Evolutionary conservation across 169 alveolate genomes (phyloP).

Genomic region (Hepatocystis sp.): DNA sequence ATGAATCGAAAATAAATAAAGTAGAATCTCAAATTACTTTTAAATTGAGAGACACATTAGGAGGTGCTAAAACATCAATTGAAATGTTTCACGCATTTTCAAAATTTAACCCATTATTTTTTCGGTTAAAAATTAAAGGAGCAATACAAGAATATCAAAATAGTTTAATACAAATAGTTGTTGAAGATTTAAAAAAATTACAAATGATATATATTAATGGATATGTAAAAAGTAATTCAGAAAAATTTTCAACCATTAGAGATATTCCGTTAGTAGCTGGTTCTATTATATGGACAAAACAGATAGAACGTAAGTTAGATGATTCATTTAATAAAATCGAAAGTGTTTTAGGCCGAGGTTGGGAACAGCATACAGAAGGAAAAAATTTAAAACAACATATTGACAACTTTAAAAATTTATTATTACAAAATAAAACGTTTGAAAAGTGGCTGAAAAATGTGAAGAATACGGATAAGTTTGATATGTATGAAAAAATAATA

Average conservation of each 20-base stretch:
- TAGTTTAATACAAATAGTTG: constrained; percentile 91
- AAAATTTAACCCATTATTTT: constrained; percentile 95
- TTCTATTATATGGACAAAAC: constrained; percentile 95
- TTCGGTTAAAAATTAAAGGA: constrained; percentile 96
- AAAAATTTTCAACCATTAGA: constrained; percentile 90
- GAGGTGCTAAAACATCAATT: constrained; percentile 94
- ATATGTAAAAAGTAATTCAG: constrained; percentile 92
- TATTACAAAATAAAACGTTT: constrained; percentile 86
- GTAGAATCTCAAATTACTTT: constrained; percentile 96
- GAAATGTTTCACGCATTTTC: constrained; percentile 97
- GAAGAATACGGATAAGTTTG: constrained; percentile 69
- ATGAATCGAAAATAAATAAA: constrained; percentile 93
- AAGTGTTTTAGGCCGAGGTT: constrained; percentile 93
- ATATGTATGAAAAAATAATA: constrained; percentile 70
- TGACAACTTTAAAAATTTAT: constrained; percentile 91
- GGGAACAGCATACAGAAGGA: constrained; percentile 96
- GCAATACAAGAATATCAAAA: constrained; percentile 98
- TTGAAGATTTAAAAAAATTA: constrained; percentile 91
- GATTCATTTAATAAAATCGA: constrained; percentile 89
- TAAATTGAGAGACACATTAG: constrained; percentile 95
- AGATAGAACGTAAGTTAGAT: constrained; percentile 90
- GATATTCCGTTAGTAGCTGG: constrained; percentile 97
- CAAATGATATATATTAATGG: constrained; percentile 92
- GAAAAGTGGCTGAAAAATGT: constrained; percentile 75
- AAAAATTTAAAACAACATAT: constrained; percentile 93